Evolutionary conservation across 805 yeast species (phyloP).

Genomic region (Lipomyces yamanashiensis): DNA sequence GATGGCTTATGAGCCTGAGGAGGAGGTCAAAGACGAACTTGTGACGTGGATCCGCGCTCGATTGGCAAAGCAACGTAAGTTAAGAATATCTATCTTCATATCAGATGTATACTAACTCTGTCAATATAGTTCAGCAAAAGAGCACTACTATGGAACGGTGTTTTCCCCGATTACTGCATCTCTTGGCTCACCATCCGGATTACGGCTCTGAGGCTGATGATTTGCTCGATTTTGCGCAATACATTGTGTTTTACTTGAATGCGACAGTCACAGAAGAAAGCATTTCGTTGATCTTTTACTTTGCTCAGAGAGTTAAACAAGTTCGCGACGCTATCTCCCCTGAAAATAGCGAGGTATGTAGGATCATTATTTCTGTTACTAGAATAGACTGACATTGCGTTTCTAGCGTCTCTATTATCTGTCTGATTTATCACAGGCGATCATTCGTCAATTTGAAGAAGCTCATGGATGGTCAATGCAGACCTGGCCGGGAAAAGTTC

Average conservation of each 20-base stretch:
- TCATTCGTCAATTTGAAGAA: slow-evolving; percentile 62
- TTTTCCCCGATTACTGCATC: slow-evolving; percentile 68
- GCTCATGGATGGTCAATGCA: slow-evolving; percentile 68
- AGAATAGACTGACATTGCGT: neutral
- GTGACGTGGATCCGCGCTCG: slow-evolving; percentile 75
- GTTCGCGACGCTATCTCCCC: slow-evolving; percentile 62
- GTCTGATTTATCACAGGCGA: slow-evolving; percentile 73
- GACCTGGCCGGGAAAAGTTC: slow-evolving; percentile 81
- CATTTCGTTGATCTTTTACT: slow-evolving; percentile 71
- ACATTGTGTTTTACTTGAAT: slow-evolving; percentile 63
- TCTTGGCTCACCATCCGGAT: slow-evolving; percentile 76
- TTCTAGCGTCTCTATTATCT: slow-evolving; percentile 58
- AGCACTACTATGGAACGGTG: slow-evolving; percentile 61
- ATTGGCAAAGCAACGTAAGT: slow-evolving; percentile 42
- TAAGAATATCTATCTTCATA: neutral
- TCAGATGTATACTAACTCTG: neutral
- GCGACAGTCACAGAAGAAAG: slow-evolving; percentile 67
- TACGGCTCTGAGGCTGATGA: slow-evolving; percentile 44
- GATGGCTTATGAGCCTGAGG: slow-evolving; percentile 75
- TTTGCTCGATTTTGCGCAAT: slow-evolving; percentile 56
- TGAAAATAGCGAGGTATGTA: slow-evolving; percentile 43
- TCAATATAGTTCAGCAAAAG: slow-evolving; percentile 30
- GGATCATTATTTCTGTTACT: neutral
- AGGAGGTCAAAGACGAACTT: slow-evolving; percentile 54
- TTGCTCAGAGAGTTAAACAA: slow-evolving; percentile 79